A percentile compares a stretch with the other conserved stretches of the same genome.
phyloP scores from a whole-genome alignment of 2,329 filamentous ascomycete genomes.

The Cordyceps farinosa region DNA sequence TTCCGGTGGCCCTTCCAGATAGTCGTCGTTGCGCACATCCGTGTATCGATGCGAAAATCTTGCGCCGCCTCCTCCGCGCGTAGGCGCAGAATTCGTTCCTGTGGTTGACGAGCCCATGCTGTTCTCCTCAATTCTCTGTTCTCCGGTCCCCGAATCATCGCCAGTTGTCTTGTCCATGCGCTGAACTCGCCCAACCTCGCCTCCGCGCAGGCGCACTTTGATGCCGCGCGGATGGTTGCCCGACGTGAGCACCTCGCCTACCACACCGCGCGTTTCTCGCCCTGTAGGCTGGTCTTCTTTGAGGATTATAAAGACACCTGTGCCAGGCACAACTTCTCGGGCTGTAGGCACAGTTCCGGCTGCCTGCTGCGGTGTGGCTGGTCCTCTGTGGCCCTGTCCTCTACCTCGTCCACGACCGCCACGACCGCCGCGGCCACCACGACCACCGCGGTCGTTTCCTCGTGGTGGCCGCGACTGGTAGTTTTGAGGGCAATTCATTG shows the following conservation, averaged over 20 bases:
- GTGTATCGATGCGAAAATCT: slow-evolving; percentile 32
- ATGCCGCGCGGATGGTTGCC: slow-evolving; percentile 75
- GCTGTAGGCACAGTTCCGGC: slow-evolving; percentile 43
- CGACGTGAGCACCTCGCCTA: slow-evolving; percentile 65
- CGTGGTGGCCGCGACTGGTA: slow-evolving; percentile 28
- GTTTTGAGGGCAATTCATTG: slow-evolving; percentile 34
- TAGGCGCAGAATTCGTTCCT: neutral
- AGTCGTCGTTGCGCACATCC: slow-evolving; percentile 34
- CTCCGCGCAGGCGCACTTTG: slow-evolving; percentile 70
- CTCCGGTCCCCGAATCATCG: slow-evolving; percentile 19
- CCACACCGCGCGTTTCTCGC: slow-evolving; percentile 62
- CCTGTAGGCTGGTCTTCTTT: slow-evolving; percentile 75
- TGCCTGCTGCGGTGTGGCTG: slow-evolving; percentile 34
- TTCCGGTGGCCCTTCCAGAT: slow-evolving; percentile 38
- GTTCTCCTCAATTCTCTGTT: neutral
- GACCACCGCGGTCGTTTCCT: slow-evolving; percentile 16
- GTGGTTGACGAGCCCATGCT: neutral
- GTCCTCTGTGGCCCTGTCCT: slow-evolving; percentile 19
- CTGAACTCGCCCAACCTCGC: slow-evolving; percentile 72
- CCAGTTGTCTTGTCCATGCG: slow-evolving; percentile 40
- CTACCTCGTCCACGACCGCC: slow-evolving; percentile 17
- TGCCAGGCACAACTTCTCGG: slow-evolving; percentile 56
- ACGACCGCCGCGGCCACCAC: slow-evolving; percentile 23
- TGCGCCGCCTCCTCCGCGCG: slow-evolving; percentile 14
- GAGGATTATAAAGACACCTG: slow-evolving; percentile 66